Conservation (phyloP, 257 asterid species). For the Ehretia macrophylla region DNA sequence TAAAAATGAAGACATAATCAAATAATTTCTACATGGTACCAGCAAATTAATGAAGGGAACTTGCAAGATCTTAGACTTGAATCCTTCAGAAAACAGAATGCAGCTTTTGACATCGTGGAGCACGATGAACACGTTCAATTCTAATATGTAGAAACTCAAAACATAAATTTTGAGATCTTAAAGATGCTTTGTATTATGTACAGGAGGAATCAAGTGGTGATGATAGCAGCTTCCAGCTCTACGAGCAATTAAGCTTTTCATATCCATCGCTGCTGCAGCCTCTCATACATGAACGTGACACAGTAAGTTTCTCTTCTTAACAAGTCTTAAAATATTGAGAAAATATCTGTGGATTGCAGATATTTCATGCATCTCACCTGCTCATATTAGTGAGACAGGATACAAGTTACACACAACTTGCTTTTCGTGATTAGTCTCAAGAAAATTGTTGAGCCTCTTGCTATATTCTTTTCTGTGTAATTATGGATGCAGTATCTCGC, state of each 20-base stretch:
- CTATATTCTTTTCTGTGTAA: not conserved
- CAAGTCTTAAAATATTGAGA: not conserved
- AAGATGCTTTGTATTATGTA: not conserved
- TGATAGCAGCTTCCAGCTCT: conserved; percentile 54
- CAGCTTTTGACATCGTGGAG: too few species aligned
- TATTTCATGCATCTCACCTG: not conserved
- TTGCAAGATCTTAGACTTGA: too few species aligned
- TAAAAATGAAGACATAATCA: too few species aligned
- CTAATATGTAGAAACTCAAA: too few species aligned
- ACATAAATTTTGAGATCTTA: not conserved
- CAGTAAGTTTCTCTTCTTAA: conserved; percentile 36
- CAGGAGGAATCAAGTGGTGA: conserved; percentile 42
- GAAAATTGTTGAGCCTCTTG: not conserved
- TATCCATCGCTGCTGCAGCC: conserved; percentile 83
- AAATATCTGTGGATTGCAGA: too few species aligned
- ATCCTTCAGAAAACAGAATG: too few species aligned
- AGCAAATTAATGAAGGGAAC: too few species aligned
- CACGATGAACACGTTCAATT: too few species aligned
- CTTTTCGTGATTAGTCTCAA: not conserved
- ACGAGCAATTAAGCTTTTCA: conserved; percentile 63
- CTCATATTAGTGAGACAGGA: not conserved
- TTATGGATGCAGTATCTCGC: conserved; percentile 55
- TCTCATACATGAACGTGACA: conserved; percentile 81
- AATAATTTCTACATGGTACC: too few species aligned
- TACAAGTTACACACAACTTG: not conserved